Evolutionary conservation across 441 rosid species (phyloP), one percentile per base, ranked within the genome.

Genomic region (Arabidopsis lyrata): DNA sequence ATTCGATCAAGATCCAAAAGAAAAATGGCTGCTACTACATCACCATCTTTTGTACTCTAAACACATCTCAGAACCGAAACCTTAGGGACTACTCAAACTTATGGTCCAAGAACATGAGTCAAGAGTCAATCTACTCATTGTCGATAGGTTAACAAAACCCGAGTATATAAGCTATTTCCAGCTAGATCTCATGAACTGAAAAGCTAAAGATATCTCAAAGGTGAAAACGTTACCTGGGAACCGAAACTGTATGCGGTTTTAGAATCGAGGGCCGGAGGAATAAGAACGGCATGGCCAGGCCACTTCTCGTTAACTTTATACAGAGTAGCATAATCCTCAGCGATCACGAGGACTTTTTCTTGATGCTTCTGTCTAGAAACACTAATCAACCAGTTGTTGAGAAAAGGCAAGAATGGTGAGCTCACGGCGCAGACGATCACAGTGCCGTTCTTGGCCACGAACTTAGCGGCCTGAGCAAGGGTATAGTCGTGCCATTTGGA

Each of bases 251-350:
- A 87, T 1, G 99, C 91, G 27, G 90, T 77, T 59, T 84, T 91
- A 4, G 89, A 81, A 81, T 92, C 95, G 0, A 84, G 83, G 0
- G 90, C 97, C 0, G 96, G 99, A n/a, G 98, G 99, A 42, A 95
- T 73, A 31, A 95, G 91, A 48, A 95, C 97, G 16, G 93, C 98
- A 55, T 92, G 98, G 18, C 97, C 99, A 45, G 97, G 98, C 98
- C 98, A 92, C 71, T 58, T 83, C 66, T 83, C 82, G 65, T 92
- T 92, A 14, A 95, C 87, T 67, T 74, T 84, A 47, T 83, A 81
- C n/a, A 95, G 87, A 15, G 95, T 95, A 15, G 87, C 86, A 63
- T 95, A 95, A 83, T 92, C 98, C 78, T 95, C 99, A 9, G 98
- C 98, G 12, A 92, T 89, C 3, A 95, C 96, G 1, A 95, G 90